Evolutionary conservation across 768 basidiomycete species (phyloP).

Genomic region (Kondoa malvinella): DNA sequence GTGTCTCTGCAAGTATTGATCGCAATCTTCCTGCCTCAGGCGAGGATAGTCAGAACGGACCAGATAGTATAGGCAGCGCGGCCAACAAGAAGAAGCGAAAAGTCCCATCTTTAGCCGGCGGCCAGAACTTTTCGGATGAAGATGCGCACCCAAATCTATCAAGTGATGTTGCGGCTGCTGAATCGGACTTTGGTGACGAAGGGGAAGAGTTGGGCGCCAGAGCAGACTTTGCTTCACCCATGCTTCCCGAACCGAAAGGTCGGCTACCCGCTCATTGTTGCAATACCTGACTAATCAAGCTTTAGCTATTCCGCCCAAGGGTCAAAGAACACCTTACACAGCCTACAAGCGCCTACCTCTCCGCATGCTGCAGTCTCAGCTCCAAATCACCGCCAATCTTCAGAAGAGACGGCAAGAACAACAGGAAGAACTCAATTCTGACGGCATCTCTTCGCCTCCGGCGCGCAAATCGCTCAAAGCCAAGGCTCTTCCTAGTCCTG

Average conservation of each 20-base stretch:
- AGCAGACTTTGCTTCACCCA: not conserved
- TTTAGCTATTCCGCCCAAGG: not conserved
- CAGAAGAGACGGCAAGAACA: not conserved
- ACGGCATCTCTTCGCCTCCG: slow-evolving; percentile 1
- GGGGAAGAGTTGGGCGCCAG: not conserved
- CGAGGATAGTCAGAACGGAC: not conserved
- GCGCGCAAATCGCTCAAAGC: slow-evolving; percentile 4
- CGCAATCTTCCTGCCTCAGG: not conserved
- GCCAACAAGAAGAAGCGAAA: slow-evolving; percentile 8
- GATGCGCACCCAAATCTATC: not conserved
- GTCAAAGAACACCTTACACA: not conserved
- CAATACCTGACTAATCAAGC: not conserved
- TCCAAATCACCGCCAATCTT: not conserved
- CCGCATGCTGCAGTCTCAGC: not conserved
- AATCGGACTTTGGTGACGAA: not conserved
- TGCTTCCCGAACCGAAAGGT: not conserved
- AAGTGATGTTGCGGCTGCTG: not conserved
- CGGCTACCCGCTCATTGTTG: not conserved
- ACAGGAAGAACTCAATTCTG: not conserved
- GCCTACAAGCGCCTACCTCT: not conserved
- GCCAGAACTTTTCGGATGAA: not conserved
- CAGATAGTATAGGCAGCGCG: not conserved
- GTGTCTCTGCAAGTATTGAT: not conserved
- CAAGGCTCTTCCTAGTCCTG: not conserved
- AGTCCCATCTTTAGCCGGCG: not conserved